Percentiles rank a stretch among this genome's conserved stretches.
phyloP scores from a whole-genome alignment of 2,329 filamentous ascomycete species.

The Sporothrix dimorphospora region DNA sequence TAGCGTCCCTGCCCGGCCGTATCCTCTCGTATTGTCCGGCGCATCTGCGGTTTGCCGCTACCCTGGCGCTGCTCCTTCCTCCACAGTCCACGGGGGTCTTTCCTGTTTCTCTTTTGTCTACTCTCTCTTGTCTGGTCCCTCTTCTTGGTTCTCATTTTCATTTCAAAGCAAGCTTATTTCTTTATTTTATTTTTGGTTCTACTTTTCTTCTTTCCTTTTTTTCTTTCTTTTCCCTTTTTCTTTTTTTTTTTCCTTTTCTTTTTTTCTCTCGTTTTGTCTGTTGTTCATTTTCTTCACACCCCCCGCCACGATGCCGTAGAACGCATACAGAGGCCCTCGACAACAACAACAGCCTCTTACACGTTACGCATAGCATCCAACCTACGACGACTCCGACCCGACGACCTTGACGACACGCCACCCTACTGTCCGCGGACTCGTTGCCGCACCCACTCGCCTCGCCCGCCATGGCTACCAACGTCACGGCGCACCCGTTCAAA shows the following conservation, averaged over 20 bases:
- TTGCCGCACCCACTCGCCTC: too few relatives aligned
- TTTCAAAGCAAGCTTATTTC: neutral
- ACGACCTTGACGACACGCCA: neutral
- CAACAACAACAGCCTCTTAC: neutral
- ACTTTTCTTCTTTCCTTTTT: neutral
- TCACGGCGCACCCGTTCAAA: slow-evolving; percentile 34
- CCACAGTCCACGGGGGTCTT: slow-evolving; percentile 3
- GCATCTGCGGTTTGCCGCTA: neutral
- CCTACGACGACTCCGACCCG: neutral
- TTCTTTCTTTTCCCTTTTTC: neutral
- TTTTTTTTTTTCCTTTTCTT: neutral
- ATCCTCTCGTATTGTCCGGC: slow-evolving; percentile 6
- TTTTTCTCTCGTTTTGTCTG: neutral
- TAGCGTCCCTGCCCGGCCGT: neutral
- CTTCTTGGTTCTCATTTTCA: neutral
- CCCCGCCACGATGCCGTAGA: neutral
- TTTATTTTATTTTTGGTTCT: neutral
- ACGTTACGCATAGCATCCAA: neutral
- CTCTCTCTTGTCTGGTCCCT: neutral
- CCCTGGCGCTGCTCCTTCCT: neutral
- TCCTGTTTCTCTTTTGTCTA: slow-evolving; percentile 17
- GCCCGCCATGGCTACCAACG: slow-evolving; percentile 8
- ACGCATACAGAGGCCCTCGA: neutral
- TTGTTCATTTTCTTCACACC: neutral
- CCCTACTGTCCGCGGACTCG: too few relatives aligned